Evolutionary conservation across 1,284 basidiomycete species (phyloP), one percentile per base, ranked within the genome.

Genomic region (Cystobasidiaceae sp.): DNA sequence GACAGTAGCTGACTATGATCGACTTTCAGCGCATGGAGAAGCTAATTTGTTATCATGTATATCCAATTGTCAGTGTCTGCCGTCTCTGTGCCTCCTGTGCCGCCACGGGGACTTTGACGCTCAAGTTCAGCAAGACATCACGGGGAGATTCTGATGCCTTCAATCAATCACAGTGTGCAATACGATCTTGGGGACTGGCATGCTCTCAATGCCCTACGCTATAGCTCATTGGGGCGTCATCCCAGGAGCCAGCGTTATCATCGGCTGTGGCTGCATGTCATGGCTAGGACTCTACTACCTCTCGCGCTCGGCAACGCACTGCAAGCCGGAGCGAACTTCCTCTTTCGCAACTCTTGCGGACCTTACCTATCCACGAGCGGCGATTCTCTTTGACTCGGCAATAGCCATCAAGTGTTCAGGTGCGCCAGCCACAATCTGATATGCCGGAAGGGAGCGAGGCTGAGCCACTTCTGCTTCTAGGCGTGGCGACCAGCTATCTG

Each of bases 231-330:
- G 76, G 9, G 79, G 79, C n/a, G 62, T 78, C 30, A 66, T 79
- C 2, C 73, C 92, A 2, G 94, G 94, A 11, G 84, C 93, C 58
- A 73, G 92, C 17, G 91, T 91, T 32, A 94, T 96, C 72, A 69
- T 88, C n/a, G 84, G 93, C 70, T 97, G 90, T 41, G 94, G 89
- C 4, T 77, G 77, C 7, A 85, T 89, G 9, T 87, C 87, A 2
- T 85, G 83, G 0, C 91, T 96, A 71, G 96, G 94, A 6, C 80
- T 99, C 2, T 93, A 96, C 76, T 82, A 97, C 15, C 83, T 98
- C 28, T 87, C 89, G 8, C 79, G 89, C 11, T 93, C 90, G 74
- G 96, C 94, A 1, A 83, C 84, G n/a, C 81, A 85, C 66, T 83
- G 90, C 0, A 78, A 78, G 11, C 86, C 89, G 68, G 80, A 89